Evolutionary conservation across 2,329 filamentous ascomycete species (phyloP).

Genomic region (Fusarium sp.): DNA sequence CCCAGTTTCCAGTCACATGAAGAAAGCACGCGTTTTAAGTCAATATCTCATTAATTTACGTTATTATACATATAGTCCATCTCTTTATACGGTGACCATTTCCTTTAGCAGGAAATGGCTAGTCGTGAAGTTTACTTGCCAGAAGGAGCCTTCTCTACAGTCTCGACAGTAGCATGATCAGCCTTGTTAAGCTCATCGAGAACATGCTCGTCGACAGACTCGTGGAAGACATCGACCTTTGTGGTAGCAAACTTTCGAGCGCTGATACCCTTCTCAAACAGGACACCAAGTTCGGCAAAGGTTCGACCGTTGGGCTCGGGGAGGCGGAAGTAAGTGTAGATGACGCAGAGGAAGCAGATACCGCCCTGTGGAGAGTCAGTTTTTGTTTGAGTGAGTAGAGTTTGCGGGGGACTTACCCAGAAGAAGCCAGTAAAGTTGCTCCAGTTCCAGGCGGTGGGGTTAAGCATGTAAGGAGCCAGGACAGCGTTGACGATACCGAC

Average conservation of each 20-base stretch:
- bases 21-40: neutral
- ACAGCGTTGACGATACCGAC: constrained; percentile 85
- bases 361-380: constrained; percentile 52
- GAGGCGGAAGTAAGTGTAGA: constrained; percentile 70
- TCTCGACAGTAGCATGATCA: constrained; percentile 21
- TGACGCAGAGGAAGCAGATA: constrained; percentile 81
- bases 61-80: neutral
- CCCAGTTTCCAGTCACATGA: neutral
- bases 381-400: neutral
- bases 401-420: constrained; percentile 63
- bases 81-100: neutral
- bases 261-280: constrained; percentile 80
- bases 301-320: constrained; percentile 84
- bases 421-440: constrained; percentile 89
- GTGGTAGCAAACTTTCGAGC: constrained; percentile 79
- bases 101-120: neutral
- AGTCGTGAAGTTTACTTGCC: neutral
- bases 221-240: constrained; percentile 67
- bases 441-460: constrained; percentile 89
- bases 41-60: constrained; percentile 14
- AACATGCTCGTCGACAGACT: constrained; percentile 60
- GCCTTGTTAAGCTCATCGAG: constrained; percentile 60
- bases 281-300: constrained; percentile 86
- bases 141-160: constrained; percentile 6
- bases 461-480: constrained; percentile 92